A percentile compares a stretch with the other conserved stretches of the same genome.
Conservation (phyloP, 768 basidiomycete genomes). For the Tylopilus intermedius region DNA sequence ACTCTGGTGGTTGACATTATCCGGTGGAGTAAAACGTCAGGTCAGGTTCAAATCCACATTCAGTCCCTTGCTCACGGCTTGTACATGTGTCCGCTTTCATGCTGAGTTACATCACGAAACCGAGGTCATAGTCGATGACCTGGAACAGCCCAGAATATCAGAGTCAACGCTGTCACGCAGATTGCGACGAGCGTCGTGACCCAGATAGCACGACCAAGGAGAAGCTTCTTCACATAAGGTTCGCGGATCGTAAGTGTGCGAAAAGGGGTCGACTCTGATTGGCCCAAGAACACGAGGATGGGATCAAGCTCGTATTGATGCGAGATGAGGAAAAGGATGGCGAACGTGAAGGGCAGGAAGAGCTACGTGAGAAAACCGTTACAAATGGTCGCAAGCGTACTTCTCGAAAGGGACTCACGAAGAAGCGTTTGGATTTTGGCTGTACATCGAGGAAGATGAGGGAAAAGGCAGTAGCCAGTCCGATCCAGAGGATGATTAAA, state of each 20-base stretch:
- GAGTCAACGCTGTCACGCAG: constrained; percentile 74
- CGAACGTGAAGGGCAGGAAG: constrained; percentile 89
- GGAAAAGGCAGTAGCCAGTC: constrained; percentile 83
- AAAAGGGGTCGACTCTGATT: constrained; percentile 97
- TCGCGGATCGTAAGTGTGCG: constrained; percentile 87
- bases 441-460: constrained; percentile 91
- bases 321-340: constrained; percentile 85
- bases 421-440: constrained; percentile 89
- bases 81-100: constrained; percentile 10
- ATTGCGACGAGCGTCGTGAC: constrained; percentile 74
- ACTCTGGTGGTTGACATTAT: constrained; percentile 19
- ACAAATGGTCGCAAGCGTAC: background rate
- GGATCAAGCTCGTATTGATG: constrained; percentile 98
- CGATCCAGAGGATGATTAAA: constrained; percentile 88
- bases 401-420: constrained; percentile 58
- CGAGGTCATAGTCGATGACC: constrained; percentile 71
- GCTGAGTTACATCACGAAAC: constrained; percentile 6
- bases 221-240: constrained; percentile 88
- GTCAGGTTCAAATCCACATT: constrained; percentile 14
- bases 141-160: constrained; percentile 95
- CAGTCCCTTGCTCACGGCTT: constrained; percentile 11
- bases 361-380: constrained; percentile 46
- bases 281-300: constrained; percentile 85
- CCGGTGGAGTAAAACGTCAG: constrained; percentile 15
- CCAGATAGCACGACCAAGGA: constrained; percentile 89